Evolutionary conservation across 129 eudicot species (phyloP), one percentile per base, ranked within the genome.

Genomic region (Lactuca saligna): DNA sequence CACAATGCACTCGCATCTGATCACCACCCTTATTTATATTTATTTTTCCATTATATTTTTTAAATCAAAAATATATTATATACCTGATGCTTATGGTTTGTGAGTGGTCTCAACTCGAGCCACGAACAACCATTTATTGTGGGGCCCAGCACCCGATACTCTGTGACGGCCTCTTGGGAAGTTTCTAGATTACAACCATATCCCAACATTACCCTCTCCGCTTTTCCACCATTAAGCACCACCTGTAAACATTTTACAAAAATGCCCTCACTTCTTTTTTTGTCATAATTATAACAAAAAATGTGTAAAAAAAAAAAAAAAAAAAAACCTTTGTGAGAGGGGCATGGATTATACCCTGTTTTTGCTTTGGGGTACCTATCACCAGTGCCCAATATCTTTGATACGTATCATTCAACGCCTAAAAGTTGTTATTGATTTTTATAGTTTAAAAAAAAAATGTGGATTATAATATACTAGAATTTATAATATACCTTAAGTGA

Each of bases 1-100:
- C 96, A 81, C 98, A 92, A 65, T 92, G 98, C 17, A 92, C 96
- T 12, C 98, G 96, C 9, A 92, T 84, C 98, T 91, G 39, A 48
- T 14, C 54, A 20, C 17, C 4, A 29, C 11, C 17, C 16, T 32
- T 4, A 34, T 59, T 54, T 13, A 25, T 25, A 25, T 25, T 25
- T 65, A 29, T 6, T 10, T 33, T 9, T 0, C 34, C 20, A 20
- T 20, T 20, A 15, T 25, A 72, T 13, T 72, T 60, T 60, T 48
- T 17, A 71, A 33, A 10, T 35, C 38, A 4, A 6, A 7, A 39
- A 2, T 1, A 5, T 6, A 39, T 8, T 42, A 0, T 2, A 29
- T 78, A 91, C 96, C 91, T 92, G 98, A 84, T 92, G 95, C 75
- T 88, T 92, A 68, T 85, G 74, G 76, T 86, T 84, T 14, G 98